Evolutionary conservation across 1,139 yeast species (phyloP).

Genomic region (Arxiozyma telluris): DNA sequence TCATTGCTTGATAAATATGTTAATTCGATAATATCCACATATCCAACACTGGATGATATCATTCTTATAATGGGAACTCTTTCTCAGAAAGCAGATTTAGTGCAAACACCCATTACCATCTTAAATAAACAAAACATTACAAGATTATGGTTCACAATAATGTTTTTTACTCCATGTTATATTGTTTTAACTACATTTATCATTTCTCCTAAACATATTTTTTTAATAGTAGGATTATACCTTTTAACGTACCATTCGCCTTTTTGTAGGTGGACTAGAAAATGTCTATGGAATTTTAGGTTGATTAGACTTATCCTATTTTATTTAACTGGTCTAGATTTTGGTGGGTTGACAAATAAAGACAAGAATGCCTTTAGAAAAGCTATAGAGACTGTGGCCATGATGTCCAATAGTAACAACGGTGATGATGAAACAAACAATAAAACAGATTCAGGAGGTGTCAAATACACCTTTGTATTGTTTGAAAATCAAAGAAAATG

Average conservation of each 20-base stretch:
- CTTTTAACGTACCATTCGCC: constrained; percentile 77
- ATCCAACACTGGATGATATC: constrained; percentile 83
- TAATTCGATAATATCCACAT: constrained; percentile 46
- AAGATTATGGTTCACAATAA: constrained; percentile 71
- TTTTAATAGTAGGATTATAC: constrained; percentile 52
- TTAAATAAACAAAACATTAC: constrained; percentile 72
- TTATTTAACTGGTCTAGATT: constrained; percentile 81
- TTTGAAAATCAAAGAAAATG: constrained; percentile 95
- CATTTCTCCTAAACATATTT: constrained; percentile 59
- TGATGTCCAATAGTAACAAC: not conserved
- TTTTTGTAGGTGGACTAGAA: constrained; percentile 69
- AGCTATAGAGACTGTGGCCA: constrained; percentile 13
- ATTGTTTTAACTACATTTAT: constrained; percentile 60
- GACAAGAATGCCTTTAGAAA: constrained; percentile 2
- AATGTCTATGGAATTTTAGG: constrained; percentile 74
- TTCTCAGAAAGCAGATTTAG: constrained; percentile 64
- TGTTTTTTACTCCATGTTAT: constrained; percentile 78
- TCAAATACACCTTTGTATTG: constrained; percentile 76
- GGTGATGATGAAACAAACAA: not conserved
- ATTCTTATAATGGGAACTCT: constrained; percentile 70
- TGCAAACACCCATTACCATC: constrained; percentile 68
- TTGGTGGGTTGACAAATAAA: constrained; percentile 42
- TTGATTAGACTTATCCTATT: constrained; percentile 62
- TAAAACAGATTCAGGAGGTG: constrained; percentile 13
- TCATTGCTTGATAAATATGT: constrained; percentile 49